A percentile compares a stretch with the other conserved stretches of the same genome.
phyloP scores from a whole-genome alignment of 1,284 basidiomycete species.

The Ganoderma meredithae region DNA sequence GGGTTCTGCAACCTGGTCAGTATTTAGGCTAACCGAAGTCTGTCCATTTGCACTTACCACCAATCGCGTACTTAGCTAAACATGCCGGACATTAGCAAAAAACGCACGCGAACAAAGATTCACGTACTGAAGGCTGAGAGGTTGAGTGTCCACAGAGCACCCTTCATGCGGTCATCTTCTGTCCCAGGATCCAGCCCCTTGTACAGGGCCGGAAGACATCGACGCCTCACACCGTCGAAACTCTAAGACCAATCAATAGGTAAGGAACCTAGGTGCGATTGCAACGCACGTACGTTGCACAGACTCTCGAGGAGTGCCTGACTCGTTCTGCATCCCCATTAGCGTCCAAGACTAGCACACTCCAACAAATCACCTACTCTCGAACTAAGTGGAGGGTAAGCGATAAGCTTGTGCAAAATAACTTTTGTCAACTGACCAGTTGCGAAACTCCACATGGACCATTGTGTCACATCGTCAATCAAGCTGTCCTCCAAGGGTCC shows the following conservation, averaged over 20 bases:
- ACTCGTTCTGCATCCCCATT: conserved; percentile 51
- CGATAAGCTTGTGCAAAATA: background rate
- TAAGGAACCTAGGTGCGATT: background rate
- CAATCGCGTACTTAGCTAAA: conserved; percentile 63
- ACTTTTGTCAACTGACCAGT: conserved; percentile 49
- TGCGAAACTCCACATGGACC: conserved; percentile 88
- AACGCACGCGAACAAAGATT: too few species aligned
- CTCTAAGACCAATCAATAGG: conserved; percentile 45
- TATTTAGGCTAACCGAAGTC: background rate
- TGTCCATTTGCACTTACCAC: conserved; percentile 47
- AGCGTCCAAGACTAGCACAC: conserved; percentile 11
- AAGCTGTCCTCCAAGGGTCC: conserved; percentile 78
- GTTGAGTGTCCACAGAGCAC: conserved; percentile 87
- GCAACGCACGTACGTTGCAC: conserved; percentile 51
- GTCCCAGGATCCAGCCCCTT: conserved; percentile 75
- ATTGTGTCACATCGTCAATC: conserved; percentile 84
- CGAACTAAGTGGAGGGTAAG: conserved; percentile 44
- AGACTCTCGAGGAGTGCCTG: conserved; percentile 68
- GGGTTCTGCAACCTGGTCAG: conserved; percentile 44
- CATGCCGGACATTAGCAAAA: background rate
- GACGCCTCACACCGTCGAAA: conserved; percentile 81
- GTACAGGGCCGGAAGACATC: conserved; percentile 73
- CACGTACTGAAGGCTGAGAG: conserved; percentile 61
- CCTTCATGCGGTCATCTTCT: conserved; percentile 92
- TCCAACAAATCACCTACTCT: conserved; percentile 53